A percentile compares a stretch with the other conserved stretches of the same genome.
These are phyloP conservation scores for Collybia sordida DNA, from an alignment of 768 basidiomycete genomes.

Conservation along the genomic window DNA sequence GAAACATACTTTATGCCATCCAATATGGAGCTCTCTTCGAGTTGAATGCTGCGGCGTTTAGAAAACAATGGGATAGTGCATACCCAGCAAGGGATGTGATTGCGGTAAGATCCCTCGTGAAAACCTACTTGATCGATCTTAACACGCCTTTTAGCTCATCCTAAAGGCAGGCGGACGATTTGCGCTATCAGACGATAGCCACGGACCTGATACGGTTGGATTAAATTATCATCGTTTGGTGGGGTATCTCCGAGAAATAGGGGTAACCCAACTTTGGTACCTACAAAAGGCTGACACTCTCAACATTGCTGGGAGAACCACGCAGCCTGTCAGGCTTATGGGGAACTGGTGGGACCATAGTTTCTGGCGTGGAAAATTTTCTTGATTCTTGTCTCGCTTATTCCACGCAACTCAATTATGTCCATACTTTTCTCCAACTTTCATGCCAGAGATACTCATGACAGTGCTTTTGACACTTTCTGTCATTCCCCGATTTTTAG, in stretches of 20 bases:
- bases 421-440: no score
- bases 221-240: constrained; percentile 73
- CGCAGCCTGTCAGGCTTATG: constrained; percentile 42
- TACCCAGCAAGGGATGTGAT: constrained; percentile 84
- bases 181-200: constrained; percentile 93
- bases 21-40: constrained; percentile 92
- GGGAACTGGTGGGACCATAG: constrained; percentile 58
- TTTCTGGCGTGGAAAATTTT: constrained; percentile 46
- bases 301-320: constrained; percentile 47
- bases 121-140: constrained; percentile 1
- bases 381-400: neutral
- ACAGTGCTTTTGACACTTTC: no score
- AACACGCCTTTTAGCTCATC: constrained; percentile 55
- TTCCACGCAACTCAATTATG: no score
- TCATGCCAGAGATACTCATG: no score
- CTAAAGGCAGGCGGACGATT: constrained; percentile 68
- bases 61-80: constrained; percentile 85
- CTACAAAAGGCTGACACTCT: constrained; percentile 38
- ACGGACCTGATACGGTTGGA: constrained; percentile 86
- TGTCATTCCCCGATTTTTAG: no score
- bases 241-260: constrained; percentile 62
- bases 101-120: constrained; percentile 43
- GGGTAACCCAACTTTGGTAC: constrained; percentile 67
- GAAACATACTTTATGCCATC: constrained; percentile 75
- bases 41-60: constrained; percentile 87